Conservation (phyloP, 73 alveolate species). For the Paramecium tetraurelia region DNA sequence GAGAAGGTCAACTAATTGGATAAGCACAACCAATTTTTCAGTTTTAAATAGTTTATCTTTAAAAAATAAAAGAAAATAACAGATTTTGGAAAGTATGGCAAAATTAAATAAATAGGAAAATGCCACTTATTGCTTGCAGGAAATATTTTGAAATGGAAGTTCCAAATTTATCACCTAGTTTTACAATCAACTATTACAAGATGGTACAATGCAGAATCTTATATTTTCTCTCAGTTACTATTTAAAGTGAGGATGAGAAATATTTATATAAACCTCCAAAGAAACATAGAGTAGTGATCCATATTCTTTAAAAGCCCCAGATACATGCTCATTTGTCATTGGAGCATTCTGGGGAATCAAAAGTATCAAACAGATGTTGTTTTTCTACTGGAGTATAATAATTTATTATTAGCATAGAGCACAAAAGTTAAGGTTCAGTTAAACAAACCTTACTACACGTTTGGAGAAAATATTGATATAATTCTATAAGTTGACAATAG, state of each 20-base stretch:
- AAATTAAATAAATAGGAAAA: not conserved
- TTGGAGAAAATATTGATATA: not conserved
- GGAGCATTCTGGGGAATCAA: not conserved
- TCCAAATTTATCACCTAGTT: conserved; percentile 13
- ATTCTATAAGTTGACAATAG: not conserved
- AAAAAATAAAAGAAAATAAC: not conserved
- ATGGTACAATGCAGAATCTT: conserved; percentile 9
- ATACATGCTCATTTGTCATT: not conserved
- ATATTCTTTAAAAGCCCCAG: not conserved
- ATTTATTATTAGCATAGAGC: not conserved
- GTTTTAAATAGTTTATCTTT: not conserved
- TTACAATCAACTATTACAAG: conserved; percentile 1
- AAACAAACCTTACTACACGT: not conserved
- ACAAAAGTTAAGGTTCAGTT: not conserved
- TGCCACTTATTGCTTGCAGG: not conserved
- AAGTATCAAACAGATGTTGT: not conserved
- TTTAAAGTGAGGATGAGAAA: not conserved
- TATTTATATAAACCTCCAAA: not conserved
- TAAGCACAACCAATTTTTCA: not conserved
- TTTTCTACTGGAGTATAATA: not conserved
- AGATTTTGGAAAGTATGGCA: conserved; percentile 8
- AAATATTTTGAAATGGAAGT: conserved; percentile 2
- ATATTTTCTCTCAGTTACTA: not conserved
- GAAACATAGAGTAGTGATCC: not conserved
- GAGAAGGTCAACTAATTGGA: conserved; percentile 13